These are phyloP conservation scores for Colletotrichum euphorbiae DNA, from an alignment of 2,329 filamentous ascomycete genomes.

Conservation along the genomic window DNA sequence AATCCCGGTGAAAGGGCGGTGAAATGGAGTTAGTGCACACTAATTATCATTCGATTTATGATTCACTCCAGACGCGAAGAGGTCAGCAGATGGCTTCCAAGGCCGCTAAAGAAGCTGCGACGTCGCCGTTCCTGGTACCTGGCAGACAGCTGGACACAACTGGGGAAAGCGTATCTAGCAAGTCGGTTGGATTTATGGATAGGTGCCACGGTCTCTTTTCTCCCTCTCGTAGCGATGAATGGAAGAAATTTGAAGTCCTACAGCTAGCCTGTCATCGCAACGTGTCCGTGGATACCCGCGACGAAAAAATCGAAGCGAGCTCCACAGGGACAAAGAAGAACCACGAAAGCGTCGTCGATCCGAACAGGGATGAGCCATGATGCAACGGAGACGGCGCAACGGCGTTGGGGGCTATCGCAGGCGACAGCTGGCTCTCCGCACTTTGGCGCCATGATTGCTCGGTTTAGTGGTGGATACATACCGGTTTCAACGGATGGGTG, in stretches of 20 bases:
- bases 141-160: constrained; percentile 11
- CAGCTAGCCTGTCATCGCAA: not conserved
- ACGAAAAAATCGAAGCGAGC: not conserved
- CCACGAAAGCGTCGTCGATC: constrained; percentile 27
- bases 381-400: not conserved
- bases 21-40: constrained; percentile 31
- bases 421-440: constrained; percentile 9
- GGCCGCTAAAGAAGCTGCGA: constrained; percentile 4
- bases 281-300: constrained; percentile 15
- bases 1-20: constrained; percentile 35
- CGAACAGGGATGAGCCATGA: constrained; percentile 21
- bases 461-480: not conserved
- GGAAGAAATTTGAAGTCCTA: not conserved
- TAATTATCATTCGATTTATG: not conserved
- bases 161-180: not conserved
- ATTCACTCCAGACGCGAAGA: constrained; percentile 23
- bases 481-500: not conserved
- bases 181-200: constrained; percentile 1
- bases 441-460: not conserved
- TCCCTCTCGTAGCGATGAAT: not conserved
- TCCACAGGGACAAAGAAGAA: constrained; percentile 15
- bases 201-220: not conserved
- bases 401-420: not conserved
- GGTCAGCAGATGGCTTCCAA: constrained; percentile 33
- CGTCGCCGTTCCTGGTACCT: constrained; percentile 17